Conservation (phyloP, 371 early-diverging fungal species). For the Rhizopus stolonifer region DNA sequence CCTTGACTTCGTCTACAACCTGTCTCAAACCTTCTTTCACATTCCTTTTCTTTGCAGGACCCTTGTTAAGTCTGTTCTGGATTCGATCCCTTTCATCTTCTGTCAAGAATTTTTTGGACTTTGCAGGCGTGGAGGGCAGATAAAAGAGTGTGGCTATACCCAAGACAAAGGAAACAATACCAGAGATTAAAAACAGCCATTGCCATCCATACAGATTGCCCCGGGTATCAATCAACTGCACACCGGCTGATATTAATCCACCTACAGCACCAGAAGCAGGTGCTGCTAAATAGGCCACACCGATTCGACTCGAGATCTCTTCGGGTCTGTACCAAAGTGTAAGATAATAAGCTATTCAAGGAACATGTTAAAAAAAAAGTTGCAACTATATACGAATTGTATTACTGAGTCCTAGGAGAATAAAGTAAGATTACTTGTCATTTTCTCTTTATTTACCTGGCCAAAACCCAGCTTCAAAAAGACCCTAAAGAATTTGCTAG, state of each 20-base stretch:
- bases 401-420: constrained; percentile 30
- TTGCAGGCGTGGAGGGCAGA: constrained; percentile 44
- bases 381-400: neutral
- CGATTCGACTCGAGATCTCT: constrained; percentile 47
- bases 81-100: constrained; percentile 35
- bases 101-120: constrained; percentile 37
- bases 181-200: constrained; percentile 48
- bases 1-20: constrained; percentile 27
- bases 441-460: constrained; percentile 30
- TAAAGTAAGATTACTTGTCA: neutral
- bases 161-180: constrained; percentile 36
- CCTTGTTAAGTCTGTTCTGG: constrained; percentile 17
- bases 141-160: constrained; percentile 41
- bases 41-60: constrained; percentile 9
- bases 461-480: constrained; percentile 56
- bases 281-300: constrained; percentile 47
- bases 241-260: constrained; percentile 47
- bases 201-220: constrained; percentile 52
- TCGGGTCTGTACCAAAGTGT: constrained; percentile 51
- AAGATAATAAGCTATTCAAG: constrained; percentile 40
- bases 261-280: constrained; percentile 51
- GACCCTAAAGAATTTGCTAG: constrained; percentile 32
- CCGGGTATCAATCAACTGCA: constrained; percentile 44
- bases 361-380: neutral
- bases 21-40: constrained; percentile 20